Percentiles rank a stretch among this genome's conserved stretches.
Evolutionary conservation across 306 rosid genomes (phyloP).

Genomic region (Neltuma alba): DNA sequence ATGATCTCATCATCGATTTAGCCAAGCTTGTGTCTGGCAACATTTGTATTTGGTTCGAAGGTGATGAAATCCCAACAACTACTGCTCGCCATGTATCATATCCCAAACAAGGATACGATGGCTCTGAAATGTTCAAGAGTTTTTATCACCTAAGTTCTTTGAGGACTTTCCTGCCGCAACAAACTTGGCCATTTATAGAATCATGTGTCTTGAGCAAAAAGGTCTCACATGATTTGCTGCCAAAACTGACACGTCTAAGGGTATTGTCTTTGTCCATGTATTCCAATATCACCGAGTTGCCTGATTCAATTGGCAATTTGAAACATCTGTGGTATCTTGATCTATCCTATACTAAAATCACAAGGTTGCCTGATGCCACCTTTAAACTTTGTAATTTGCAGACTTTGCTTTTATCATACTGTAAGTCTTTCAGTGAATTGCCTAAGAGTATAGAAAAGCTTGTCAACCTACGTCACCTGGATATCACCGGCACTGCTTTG

Average conservation of each 20-base stretch:
- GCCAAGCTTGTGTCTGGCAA: no score
- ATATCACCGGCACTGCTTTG: no score
- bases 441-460: no score
- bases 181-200: no score
- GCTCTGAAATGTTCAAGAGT: not conserved
- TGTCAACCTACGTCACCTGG: no score
- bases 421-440: not conserved
- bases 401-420: slow-evolving; percentile 12
- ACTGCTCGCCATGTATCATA: slow-evolving; percentile 34
- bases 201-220: not conserved
- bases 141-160: not conserved
- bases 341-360: not conserved
- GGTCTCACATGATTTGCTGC: slow-evolving; percentile 15
- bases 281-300: not conserved
- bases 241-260: not conserved
- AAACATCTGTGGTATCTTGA: slow-evolving; percentile 33
- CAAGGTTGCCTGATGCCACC: slow-evolving; percentile 5
- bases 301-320: slow-evolving; percentile 24
- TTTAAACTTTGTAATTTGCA: slow-evolving; percentile 36
- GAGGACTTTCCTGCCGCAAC: not conserved
- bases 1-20: no score
- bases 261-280: slow-evolving; percentile 4
- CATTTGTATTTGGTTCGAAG: no score
- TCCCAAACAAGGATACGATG: not conserved
- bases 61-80: no score